Evolutionary conservation across 2,329 filamentous ascomycete species (phyloP).

Genomic region (Ophiostoma populinum): DNA sequence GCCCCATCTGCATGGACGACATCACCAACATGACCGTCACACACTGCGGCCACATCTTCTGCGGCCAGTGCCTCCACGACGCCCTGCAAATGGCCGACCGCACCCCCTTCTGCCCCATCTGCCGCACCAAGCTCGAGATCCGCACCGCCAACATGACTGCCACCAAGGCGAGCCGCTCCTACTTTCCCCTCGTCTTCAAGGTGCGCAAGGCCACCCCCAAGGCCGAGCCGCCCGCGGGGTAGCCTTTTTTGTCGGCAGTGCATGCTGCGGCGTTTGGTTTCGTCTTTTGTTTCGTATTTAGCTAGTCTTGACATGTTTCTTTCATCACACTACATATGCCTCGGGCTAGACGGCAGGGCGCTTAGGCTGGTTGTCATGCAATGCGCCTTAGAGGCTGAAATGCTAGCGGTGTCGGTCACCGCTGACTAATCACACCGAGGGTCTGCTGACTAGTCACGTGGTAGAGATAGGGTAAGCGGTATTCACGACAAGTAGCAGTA

Average conservation of each 20-base stretch:
- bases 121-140: constrained; percentile 38
- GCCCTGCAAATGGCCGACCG: constrained; percentile 37
- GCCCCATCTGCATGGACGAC: constrained; percentile 51
- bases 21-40: constrained; percentile 41
- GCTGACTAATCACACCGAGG: no score
- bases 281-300: neutral
- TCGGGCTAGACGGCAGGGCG: no score
- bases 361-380: no score
- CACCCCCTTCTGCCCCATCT: constrained; percentile 46
- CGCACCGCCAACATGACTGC: constrained; percentile 15
- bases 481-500: no score
- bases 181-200: constrained; percentile 44
- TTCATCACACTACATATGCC: no score
- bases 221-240: constrained; percentile 13
- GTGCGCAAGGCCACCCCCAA: constrained; percentile 38
- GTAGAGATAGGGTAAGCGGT: no score
- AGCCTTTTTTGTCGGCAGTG: neutral
- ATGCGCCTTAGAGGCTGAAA: no score
- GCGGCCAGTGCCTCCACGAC: constrained; percentile 42
- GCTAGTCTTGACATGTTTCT: no score
- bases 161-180: constrained; percentile 30
- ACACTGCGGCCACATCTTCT: constrained; percentile 50
- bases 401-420: no score
- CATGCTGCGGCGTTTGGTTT: no score
- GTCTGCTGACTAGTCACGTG: no score